Evolutionary conservation across 2,329 filamentous ascomycete species (phyloP), one percentile per base, ranked within the genome.

Genomic region (Parastagonospora nodorum): DNA sequence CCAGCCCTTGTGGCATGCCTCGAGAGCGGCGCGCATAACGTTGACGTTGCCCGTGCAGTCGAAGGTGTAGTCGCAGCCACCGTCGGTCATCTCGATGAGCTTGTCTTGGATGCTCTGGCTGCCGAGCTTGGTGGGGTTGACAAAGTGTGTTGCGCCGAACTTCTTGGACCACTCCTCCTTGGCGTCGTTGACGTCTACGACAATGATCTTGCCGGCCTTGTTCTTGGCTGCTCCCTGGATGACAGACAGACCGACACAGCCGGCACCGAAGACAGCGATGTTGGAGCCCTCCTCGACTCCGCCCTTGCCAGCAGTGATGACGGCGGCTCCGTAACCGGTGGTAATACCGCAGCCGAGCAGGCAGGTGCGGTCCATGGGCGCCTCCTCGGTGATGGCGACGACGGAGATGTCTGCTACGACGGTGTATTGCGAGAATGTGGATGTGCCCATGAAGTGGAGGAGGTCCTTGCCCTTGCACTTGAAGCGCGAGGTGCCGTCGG

Each of bases 1-100:
- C 94, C 94, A 99, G 42, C 94, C 94, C 85, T 99, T 99, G 83
- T 99, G 94, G 82, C 92, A 97, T 42, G 94, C 92, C 81, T 99
- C 93, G 53, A 99, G 86, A 35, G 94, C 94, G 45, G 90, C 89
- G 58, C 94, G 85, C 94, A 96, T 99, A 48, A 99, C 94, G 64
- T 87, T 85, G 45, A 97, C 92, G 71, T 97, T 97, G 53, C 94
- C 94, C 6, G 94, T 99, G 83, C 94, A 97, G 81, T 99, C 94
- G 74, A 99, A 99, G 42, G 94, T 99, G 82, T 97, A 97, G 80
- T 99, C 94, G 74, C 92, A 96, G 44, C 94, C 94, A 61, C 94
- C 94, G 69, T 97, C 94, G 1, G 94, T 99, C 88, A 97, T 92
- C 78, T 97, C 93, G 63, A 97, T 86, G 59, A 99, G 84, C 80